Base-by-base conservation (phyloP, 352 stramenopile species). In the Phytophthora fragariaefolia region DNA sequence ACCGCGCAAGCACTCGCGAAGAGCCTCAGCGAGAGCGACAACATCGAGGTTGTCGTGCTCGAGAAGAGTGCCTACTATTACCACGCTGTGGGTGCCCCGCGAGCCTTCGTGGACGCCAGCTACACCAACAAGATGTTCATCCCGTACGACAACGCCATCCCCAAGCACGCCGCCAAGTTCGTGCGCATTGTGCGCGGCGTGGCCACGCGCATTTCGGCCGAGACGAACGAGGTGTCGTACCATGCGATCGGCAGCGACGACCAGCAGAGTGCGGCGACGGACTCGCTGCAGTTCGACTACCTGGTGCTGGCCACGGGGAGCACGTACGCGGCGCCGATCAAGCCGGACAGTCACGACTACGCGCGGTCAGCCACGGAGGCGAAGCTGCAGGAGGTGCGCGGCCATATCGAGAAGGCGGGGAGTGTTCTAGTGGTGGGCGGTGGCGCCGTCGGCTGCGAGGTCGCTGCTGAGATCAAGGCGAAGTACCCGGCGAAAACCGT, bases 91-190 rank as follows among this genome's bases (percentile, higher is more conserved):
- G 82, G 80, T 4, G 63, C 77, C 9, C 78, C 82, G 4, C 78
- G 84, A 20, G 82, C 84, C 6, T 85, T 77, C 49, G 77, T 86
- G 15, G 80, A 91, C 4, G 66, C 62, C n/a, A 38, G 49, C 38
- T 92, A 76, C 68, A 61, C 59, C 15, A 53, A 61, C 3, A 90
- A 85, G 48, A 78, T 92, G 66, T 92, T 91, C 54, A 76, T 92
- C 36, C 84, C 84, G 3, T 83, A 82, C 60, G 78, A 85, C 58
- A 71, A 88, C n/a, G 84, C 71, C 6, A 84, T 92, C 46, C 76
- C 70, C 32, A 72, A 78, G 22, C 24, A 60, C 9, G 58, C 77
- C 10, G 26, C 18, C 12, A 57, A 48, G 12, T 85, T 80, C 43
- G 73, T 76, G 22, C 73, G 67, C 17, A 76, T 88, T n/a, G 45